Evolutionary conservation across 2,329 filamentous ascomycete species (phyloP).

Genomic region (Penicillium sp.): DNA sequence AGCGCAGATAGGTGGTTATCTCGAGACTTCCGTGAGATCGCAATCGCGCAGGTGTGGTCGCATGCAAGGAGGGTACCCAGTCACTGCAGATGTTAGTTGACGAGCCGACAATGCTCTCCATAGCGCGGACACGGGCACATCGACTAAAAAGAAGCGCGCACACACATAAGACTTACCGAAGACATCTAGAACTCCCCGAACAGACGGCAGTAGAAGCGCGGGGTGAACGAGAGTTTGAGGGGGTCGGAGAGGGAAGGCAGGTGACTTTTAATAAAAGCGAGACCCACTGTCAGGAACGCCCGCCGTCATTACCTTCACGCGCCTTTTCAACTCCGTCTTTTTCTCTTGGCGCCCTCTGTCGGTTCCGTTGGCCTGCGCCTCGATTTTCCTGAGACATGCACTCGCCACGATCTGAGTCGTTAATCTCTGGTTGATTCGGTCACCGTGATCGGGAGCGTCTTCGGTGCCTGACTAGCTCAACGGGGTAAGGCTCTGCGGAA

Average conservation of each 20-base stretch:
- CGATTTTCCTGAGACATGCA: not conserved
- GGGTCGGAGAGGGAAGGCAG: conserved; percentile 1
- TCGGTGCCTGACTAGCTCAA: not conserved
- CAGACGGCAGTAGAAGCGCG: not conserved
- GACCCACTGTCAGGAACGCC: conserved; percentile 8
- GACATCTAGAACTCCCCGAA: not conserved
- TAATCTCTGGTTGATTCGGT: not conserved
- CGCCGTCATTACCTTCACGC: conserved; percentile 4
- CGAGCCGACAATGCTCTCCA: conserved; percentile 2
- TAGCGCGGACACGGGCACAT: conserved; percentile 3
- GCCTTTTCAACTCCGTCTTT: not conserved
- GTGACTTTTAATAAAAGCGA: conserved; percentile 12
- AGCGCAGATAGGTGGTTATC: not conserved
- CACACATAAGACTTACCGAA: not conserved
- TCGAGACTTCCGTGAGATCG: not conserved
- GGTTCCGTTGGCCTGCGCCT: not conserved
- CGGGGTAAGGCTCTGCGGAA: not conserved
- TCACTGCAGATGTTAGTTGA: conserved; percentile 2
- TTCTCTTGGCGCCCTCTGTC: not conserved
- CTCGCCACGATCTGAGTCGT: not conserved
- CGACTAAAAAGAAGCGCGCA: not conserved
- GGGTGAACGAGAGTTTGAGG: conserved; percentile 5
- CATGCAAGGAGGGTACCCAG: conserved; percentile 15
- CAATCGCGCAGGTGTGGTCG: conserved; percentile 5
- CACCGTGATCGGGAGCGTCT: not conserved